Conservation (phyloP, 2,329 filamentous ascomycete genomes). For the Phaeosphaeriaceae sp. region DNA sequence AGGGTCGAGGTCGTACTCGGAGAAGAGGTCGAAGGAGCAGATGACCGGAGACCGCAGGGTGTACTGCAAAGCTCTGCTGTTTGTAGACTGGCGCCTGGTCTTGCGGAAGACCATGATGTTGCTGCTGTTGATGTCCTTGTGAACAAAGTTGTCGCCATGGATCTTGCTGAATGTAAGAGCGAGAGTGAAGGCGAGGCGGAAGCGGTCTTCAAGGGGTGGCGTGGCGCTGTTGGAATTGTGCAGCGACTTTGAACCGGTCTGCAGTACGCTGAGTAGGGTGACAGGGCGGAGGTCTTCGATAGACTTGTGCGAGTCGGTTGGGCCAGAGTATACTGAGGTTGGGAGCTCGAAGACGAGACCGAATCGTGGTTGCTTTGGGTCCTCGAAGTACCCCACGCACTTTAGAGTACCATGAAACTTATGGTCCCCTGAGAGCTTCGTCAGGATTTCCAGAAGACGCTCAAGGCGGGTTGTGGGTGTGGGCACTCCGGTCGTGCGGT, state of each 20-base stretch:
- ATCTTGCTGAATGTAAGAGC: slow-evolving; percentile 77
- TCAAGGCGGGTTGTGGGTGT: slow-evolving; percentile 57
- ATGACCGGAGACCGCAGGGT: slow-evolving; percentile 74
- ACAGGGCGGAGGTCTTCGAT: slow-evolving; percentile 49
- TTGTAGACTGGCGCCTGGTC: slow-evolving; percentile 54
- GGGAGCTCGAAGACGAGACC: slow-evolving; percentile 80
- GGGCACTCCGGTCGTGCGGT: slow-evolving; percentile 56
- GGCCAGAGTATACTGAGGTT: slow-evolving; percentile 53
- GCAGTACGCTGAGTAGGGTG: slow-evolving; percentile 57
- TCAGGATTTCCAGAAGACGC: slow-evolving; percentile 44
- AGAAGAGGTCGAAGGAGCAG: slow-evolving; percentile 79
- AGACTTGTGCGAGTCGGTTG: slow-evolving; percentile 62
- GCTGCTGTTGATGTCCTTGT: slow-evolving; percentile 73
- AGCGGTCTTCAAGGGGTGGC: slow-evolving; percentile 74
- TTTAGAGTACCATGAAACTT: slow-evolving; percentile 58
- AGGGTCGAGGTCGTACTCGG: slow-evolving; percentile 60
- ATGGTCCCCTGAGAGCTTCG: slow-evolving; percentile 40
- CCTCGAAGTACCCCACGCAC: slow-evolving; percentile 76
- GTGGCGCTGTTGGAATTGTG: slow-evolving; percentile 52
- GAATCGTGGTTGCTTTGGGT: slow-evolving; percentile 72
- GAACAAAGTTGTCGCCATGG: slow-evolving; percentile 72
- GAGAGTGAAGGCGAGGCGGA: slow-evolving; percentile 76
- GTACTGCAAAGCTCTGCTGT: slow-evolving; percentile 50
- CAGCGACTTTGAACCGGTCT: slow-evolving; percentile 54
- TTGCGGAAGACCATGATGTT: slow-evolving; percentile 72